Evolutionary conservation across 2,329 filamentous ascomycete genomes (phyloP).

Genomic region (Colletotrichum chlorophyti): DNA sequence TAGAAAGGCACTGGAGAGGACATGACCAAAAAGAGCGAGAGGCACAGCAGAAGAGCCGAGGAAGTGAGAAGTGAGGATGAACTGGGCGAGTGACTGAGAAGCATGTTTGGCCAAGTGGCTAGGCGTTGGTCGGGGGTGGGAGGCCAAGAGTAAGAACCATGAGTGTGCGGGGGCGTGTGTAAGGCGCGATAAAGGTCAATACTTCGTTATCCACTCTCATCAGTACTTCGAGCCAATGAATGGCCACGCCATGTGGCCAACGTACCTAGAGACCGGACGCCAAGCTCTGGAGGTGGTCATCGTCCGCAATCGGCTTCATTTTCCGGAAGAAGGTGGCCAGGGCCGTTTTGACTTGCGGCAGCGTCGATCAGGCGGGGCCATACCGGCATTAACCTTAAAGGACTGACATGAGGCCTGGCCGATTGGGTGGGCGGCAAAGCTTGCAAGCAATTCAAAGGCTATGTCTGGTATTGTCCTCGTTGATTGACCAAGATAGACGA

Average conservation of each 20-base stretch:
- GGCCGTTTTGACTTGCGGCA: slow-evolving; percentile 17
- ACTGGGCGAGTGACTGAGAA: neutral
- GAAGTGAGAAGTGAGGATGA: neutral
- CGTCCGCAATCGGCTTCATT: slow-evolving; percentile 16
- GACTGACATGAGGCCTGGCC: neutral
- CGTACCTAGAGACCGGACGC: no score
- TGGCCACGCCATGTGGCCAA: neutral
- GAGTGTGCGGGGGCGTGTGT: neutral
- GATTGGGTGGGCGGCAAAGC: no score
- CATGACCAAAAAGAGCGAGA: neutral
- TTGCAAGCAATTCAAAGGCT: no score
- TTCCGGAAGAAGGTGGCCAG: slow-evolving; percentile 2
- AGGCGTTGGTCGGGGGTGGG: neutral
- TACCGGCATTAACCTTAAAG: neutral
- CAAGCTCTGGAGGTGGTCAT: no score
- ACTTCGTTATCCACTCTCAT: neutral
- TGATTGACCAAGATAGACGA: no score
- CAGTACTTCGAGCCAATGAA: slow-evolving; percentile 1
- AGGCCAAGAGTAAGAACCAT: neutral
- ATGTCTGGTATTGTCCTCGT: no score
- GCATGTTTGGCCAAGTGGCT: neutral
- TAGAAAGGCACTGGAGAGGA: neutral
- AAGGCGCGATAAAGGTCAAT: neutral
- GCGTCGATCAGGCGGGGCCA: slow-evolving; percentile 12
- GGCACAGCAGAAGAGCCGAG: neutral